Evolutionary conservation across 306 rosid species (phyloP).

Genomic region (Cucumis hystrix): DNA sequence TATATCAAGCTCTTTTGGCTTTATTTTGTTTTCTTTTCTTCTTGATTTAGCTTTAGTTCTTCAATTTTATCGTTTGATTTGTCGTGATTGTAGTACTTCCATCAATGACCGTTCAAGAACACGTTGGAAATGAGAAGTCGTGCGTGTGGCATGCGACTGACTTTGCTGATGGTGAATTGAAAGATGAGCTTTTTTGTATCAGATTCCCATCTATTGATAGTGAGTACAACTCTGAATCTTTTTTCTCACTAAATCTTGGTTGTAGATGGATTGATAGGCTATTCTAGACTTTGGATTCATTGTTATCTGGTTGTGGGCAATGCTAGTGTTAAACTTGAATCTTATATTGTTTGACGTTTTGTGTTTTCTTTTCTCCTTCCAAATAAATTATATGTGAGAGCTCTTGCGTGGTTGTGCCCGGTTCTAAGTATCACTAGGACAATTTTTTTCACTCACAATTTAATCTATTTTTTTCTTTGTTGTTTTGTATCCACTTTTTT

Average conservation of each 20-base stretch:
- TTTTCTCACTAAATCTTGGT: background rate
- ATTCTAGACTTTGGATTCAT: too few relatives aligned
- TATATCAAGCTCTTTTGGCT: background rate
- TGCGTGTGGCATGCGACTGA: conserved; percentile 97
- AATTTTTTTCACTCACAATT: background rate
- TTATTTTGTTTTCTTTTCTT: background rate
- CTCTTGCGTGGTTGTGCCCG: background rate
- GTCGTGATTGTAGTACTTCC: conserved; percentile 39
- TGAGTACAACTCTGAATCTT: conserved; percentile 22
- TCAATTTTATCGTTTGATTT: background rate
- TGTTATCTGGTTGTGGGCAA: background rate
- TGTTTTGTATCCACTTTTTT: background rate
- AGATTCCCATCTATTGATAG: conserved; percentile 92
- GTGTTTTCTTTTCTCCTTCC: background rate
- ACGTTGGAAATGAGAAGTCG: conserved; percentile 88
- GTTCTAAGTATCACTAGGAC: background rate
- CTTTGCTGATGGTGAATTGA: conserved; percentile 89
- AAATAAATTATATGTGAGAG: background rate
- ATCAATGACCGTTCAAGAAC: conserved; percentile 76
- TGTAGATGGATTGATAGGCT: background rate
- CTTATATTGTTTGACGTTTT: background rate
- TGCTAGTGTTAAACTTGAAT: background rate
- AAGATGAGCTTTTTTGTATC: conserved; percentile 92
- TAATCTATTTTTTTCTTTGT: too few relatives aligned
- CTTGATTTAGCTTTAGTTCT: background rate